phyloP scores from a whole-genome alignment of 2,329 filamentous ascomycete species.

The Biscogniauxia mediterranea region DNA sequence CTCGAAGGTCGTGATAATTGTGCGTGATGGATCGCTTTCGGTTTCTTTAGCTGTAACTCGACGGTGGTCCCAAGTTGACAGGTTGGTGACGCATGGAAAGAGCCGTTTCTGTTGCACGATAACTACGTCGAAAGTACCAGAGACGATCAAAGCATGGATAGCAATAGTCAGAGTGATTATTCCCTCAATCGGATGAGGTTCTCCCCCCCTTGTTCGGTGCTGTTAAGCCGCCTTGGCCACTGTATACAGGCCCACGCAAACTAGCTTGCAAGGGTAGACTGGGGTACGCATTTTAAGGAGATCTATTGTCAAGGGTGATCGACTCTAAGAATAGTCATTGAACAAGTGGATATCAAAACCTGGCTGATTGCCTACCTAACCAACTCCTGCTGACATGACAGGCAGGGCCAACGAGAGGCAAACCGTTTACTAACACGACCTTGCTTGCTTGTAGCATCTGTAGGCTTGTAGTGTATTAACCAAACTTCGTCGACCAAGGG shows the following conservation, averaged over 20 bases:
- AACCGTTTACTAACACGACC: background rate
- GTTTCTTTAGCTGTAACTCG: background rate
- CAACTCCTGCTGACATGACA: background rate
- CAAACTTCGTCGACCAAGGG: background rate
- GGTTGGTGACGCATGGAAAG: background rate
- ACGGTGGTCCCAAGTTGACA: background rate
- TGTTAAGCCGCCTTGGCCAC: background rate
- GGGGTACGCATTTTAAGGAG: background rate
- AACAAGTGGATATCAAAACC: background rate
- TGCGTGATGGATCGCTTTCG: background rate
- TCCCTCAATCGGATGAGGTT: background rate
- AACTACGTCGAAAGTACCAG: background rate
- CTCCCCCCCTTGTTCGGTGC: background rate
- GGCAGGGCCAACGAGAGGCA: background rate
- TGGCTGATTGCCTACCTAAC: background rate
- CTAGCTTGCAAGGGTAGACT: background rate
- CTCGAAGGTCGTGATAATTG: background rate
- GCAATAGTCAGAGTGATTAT: background rate
- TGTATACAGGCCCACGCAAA: background rate
- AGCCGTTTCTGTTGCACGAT: background rate
- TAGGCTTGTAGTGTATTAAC: background rate
- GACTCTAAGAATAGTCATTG: background rate
- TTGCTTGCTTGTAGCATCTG: background rate
- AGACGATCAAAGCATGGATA: background rate
- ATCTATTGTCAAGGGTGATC: background rate